Evolutionary conservation across 2,329 filamentous ascomycete species (phyloP), one percentile per base, ranked within the genome.

Genomic region (Leptodontidium sp.): DNA sequence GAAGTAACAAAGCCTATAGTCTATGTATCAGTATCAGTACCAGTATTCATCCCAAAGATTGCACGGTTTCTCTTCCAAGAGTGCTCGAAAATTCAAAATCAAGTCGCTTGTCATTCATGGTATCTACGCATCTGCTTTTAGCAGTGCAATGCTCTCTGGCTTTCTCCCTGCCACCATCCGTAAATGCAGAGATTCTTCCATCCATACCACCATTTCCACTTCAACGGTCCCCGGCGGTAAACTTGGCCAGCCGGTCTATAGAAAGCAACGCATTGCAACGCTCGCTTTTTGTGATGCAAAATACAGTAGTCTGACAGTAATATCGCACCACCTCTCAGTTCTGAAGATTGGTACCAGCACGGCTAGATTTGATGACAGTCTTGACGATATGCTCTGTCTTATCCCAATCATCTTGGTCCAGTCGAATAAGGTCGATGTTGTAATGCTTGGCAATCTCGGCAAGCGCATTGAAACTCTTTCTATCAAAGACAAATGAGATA

Each of bases 401-500:
- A 77, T 98, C 96, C 94, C 95, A 98, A 78, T 99, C 94, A 32
- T 90, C 87, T 2, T 93, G 93, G 72, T 94, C 90, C 61, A 99
- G 88, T 73, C 91, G 90, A 58, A 93, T 89, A 69, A 98, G 88
- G 74, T 94, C 88, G 55, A 96, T 94, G 67, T 87, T 86, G 80
- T 97, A 98, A 79, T 92, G 90, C 15, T 86, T 82, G 68, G 92
- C 90, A 77, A 98, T 99, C n/a, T 87, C 82, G 74, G 89, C 88
- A 59, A 99, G 87, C 75, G 93, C 91, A 55, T 88, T 80, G 86
- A 90, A 98, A 79, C 93, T 96, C 74, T 87, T 88, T 78, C 90
- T 89, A 81, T 97, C 94, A 75, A 94, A 93, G 64, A 99, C 93
- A 76, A 99, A 98, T 73, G 92, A 97, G 78, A 99, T 94, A 68